phyloP scores from a whole-genome alignment of 2,329 filamentous ascomycete species.

The Xylariomycetidae sp. region DNA sequence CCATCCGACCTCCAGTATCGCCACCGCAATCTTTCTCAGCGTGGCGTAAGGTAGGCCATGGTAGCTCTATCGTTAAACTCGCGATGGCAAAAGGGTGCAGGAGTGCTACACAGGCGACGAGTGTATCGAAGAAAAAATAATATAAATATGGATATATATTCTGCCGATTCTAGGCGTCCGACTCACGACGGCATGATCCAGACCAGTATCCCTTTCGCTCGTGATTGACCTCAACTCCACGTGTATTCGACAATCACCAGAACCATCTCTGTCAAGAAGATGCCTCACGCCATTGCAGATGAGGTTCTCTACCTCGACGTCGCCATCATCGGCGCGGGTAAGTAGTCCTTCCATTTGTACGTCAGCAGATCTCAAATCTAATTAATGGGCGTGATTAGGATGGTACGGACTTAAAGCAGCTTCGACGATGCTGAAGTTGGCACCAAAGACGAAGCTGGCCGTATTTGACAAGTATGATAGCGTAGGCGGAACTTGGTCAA shows the following conservation, averaged over 20 bases:
- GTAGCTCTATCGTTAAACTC: not conserved
- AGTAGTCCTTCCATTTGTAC: not conserved
- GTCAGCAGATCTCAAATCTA: not conserved
- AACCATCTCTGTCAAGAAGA: not conserved
- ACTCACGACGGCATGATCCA: not conserved
- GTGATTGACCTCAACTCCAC: not conserved
- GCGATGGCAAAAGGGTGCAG: not conserved
- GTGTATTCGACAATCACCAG: not conserved
- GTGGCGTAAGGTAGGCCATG: not conserved
- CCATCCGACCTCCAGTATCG: not conserved
- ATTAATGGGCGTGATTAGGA: constrained; percentile 3
- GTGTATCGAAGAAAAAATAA: not conserved
- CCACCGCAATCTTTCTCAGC: not conserved
- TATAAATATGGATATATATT: not conserved
- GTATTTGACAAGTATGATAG: constrained; percentile 8
- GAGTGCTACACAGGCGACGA: not conserved
- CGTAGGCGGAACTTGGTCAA: constrained; percentile 9
- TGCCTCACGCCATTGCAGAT: not conserved
- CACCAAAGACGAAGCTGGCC: constrained; percentile 4
- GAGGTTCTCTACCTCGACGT: constrained; percentile 1
- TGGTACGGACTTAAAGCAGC: constrained; percentile 11
- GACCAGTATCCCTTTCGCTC: not conserved
- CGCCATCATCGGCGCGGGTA: constrained; percentile 4
- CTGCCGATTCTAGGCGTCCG: not conserved
- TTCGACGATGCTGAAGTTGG: constrained; percentile 7